Evolutionary conservation across 2,329 filamentous ascomycete species (phyloP).

Genomic region (Chrysoporthe puriensis): DNA sequence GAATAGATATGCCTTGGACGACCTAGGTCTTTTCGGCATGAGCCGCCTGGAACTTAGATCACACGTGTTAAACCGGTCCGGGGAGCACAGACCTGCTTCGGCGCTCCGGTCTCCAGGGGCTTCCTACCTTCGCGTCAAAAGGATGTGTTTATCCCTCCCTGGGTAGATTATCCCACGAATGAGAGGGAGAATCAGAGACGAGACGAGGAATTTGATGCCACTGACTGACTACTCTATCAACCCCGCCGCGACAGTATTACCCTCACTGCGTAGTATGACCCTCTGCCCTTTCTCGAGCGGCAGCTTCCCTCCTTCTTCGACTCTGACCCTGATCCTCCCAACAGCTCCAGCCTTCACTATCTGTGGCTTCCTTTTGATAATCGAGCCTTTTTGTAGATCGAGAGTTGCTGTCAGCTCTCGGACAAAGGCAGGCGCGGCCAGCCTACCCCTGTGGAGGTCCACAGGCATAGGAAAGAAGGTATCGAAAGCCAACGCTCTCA

Average conservation of each 20-base stretch:
- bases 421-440: constrained; percentile 79
- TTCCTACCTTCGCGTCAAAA: too few species aligned
- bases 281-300: constrained; percentile 80
- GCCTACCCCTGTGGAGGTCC: constrained; percentile 83
- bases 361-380: constrained; percentile 81
- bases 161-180: too few species aligned
- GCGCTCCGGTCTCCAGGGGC: background rate
- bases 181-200: too few species aligned
- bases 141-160: too few species aligned
- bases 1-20: background rate
- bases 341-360: constrained; percentile 80
- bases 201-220: background rate
- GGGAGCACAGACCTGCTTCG: constrained; percentile 21
- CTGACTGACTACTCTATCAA: constrained; percentile 67
- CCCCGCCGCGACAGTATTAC: constrained; percentile 86
- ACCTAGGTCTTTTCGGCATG: background rate
- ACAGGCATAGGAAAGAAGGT: constrained; percentile 86
- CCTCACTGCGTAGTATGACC: constrained; percentile 79
- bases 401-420: constrained; percentile 71
- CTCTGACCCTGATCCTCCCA: constrained; percentile 75
- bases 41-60: background rate
- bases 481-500: constrained; percentile 88
- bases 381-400: constrained; percentile 77
- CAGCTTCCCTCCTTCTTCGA: constrained; percentile 64
- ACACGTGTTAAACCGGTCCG: constrained; percentile 11